These are phyloP conservation scores for Aspergillus spinulosporus DNA, from an alignment of 2,329 filamentous ascomycete species.

Conservation along the genomic window DNA sequence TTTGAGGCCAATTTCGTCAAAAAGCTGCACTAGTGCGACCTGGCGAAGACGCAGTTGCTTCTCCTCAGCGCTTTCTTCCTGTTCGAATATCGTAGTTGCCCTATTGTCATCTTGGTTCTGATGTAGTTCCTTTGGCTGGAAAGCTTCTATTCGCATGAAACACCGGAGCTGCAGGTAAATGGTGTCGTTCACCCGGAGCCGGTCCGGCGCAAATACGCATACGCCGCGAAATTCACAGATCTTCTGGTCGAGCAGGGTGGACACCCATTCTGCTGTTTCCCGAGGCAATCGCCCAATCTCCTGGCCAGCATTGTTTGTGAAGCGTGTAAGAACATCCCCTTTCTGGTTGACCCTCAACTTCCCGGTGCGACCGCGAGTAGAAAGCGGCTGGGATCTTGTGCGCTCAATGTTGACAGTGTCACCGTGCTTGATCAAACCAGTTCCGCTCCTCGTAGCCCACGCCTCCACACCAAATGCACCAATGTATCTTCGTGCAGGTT, in stretches of 20 bases:
- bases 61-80: conserved; percentile 82
- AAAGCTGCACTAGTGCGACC: conserved; percentile 81
- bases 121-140: conserved; percentile 62
- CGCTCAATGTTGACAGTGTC: conserved; percentile 86
- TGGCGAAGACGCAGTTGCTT: conserved; percentile 80
- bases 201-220: conserved; percentile 86
- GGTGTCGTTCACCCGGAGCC: conserved; percentile 84
- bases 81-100: conserved; percentile 72
- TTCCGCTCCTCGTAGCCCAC: conserved; percentile 87
- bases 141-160: conserved; percentile 72
- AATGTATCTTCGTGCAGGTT: conserved; percentile 69
- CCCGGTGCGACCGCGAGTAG: conserved; percentile 48
- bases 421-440: conserved; percentile 72
- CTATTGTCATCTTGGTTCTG: conserved; percentile 65
- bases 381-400: conserved; percentile 68
- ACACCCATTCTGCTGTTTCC: conserved; percentile 88
- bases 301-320: conserved; percentile 74
- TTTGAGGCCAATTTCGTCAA: conserved; percentile 82
- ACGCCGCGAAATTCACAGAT: conserved; percentile 83
- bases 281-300: conserved; percentile 87
- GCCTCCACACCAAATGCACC: conserved; percentile 89
- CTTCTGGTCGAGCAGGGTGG: conserved; percentile 84
- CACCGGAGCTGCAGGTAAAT: conserved; percentile 86
- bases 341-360: conserved; percentile 58
- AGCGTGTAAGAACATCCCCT: conserved; percentile 85